A percentile compares a stretch with the other conserved stretches of the same genome.
These are phyloP conservation scores for Marasmius tenuissimus DNA, from an alignment of 1,284 basidiomycete species.

Conservation along the genomic window DNA sequence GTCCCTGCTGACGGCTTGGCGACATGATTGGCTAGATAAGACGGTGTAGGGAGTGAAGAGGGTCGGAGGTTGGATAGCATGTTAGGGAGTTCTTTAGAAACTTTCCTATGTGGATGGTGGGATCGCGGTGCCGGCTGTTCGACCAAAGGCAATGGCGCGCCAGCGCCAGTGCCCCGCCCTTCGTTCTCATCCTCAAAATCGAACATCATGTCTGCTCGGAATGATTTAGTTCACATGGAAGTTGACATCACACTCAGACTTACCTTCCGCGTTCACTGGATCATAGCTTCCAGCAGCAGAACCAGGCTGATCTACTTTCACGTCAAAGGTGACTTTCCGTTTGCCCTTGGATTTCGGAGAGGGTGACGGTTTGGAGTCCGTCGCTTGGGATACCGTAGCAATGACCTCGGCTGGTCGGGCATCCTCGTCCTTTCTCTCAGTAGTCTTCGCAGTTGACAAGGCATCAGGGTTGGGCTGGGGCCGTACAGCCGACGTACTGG, in stretches of 20 bases:
- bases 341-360: slow-evolving; percentile 46
- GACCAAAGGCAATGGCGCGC: slow-evolving; percentile 41
- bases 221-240: slow-evolving; percentile 9
- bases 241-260: slow-evolving; percentile 6
- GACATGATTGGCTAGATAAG: slow-evolving; percentile 31
- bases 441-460: neutral
- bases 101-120: slow-evolving; percentile 32
- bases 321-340: slow-evolving; percentile 73
- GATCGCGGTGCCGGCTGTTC: slow-evolving; percentile 35
- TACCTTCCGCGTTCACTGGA: slow-evolving; percentile 36
- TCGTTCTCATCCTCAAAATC: slow-evolving; percentile 54
- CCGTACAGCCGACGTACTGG: slow-evolving; percentile 1
- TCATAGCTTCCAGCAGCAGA: neutral
- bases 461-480: neutral
- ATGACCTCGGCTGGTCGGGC: slow-evolving; percentile 14
- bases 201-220: slow-evolving; percentile 61
- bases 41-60: slow-evolving; percentile 63
- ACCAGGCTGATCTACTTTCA: slow-evolving; percentile 44
- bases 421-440: slow-evolving; percentile 12
- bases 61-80: slow-evolving; percentile 65
- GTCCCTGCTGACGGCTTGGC: neutral
- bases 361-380: slow-evolving; percentile 19
- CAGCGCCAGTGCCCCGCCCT: slow-evolving; percentile 17
- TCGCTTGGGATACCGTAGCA: slow-evolving; percentile 18
- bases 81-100: slow-evolving; percentile 44